A percentile compares a stretch with the other conserved stretches of the same genome.
These are phyloP conservation scores for Citrus cavaleriei DNA, from an alignment of 345 rosid species.

Conservation along the genomic window DNA sequence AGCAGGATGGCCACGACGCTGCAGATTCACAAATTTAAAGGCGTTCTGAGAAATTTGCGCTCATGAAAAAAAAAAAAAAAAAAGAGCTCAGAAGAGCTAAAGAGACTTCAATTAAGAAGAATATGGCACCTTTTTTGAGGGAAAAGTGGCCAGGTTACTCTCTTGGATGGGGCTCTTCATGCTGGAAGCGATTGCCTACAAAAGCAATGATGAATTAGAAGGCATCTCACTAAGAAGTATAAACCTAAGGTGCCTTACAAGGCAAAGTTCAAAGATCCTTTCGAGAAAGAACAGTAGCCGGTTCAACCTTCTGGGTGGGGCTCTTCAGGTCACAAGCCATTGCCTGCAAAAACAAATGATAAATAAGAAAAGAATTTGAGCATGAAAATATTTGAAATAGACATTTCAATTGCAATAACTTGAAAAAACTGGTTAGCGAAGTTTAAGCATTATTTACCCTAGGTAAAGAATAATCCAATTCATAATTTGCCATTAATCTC, in stretches of 20 bases:
- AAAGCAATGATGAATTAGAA: constrained; percentile 7
- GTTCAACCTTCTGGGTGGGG: constrained; percentile 17
- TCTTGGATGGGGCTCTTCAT: constrained; percentile 32
- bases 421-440: not conserved
- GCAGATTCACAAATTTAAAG: constrained; percentile 22
- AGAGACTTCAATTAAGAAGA: not conserved
- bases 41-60: not conserved
- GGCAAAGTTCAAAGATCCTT: constrained; percentile 22
- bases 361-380: not conserved
- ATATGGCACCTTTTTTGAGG: constrained; percentile 40
- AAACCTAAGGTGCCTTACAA: not conserved
- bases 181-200: constrained; percentile 40
- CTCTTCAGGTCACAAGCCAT: constrained; percentile 15
- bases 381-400: constrained; percentile 1
- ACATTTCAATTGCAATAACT: not conserved
- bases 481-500: not conserved
- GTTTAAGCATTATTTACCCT: not conserved
- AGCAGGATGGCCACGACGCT: constrained; percentile 33
- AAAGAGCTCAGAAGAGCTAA: not conserved
- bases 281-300: constrained; percentile 6
- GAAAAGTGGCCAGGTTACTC: constrained; percentile 31
- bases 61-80: not conserved
- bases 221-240: not conserved
- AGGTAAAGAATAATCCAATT: not conserved
- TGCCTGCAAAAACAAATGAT: constrained; percentile 22